These are phyloP conservation scores for Protomyces gravidus DNA, from an alignment of 1,139 yeast genomes.

Conservation along the genomic window DNA sequence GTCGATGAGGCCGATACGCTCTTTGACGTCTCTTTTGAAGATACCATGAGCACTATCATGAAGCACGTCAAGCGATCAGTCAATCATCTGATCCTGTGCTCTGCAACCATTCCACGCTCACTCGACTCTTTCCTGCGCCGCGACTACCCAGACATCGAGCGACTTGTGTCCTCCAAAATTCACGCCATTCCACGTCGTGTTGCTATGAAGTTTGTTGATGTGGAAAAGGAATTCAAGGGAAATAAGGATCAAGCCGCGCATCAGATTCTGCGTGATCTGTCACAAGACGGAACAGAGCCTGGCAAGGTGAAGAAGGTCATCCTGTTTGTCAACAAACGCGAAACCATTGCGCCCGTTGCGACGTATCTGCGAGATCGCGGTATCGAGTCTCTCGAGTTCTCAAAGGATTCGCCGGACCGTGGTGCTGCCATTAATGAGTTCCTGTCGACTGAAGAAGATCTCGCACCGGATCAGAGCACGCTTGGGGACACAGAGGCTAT, in stretches of 20 bases:
- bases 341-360: slow-evolving; percentile 58
- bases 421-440: slow-evolving; percentile 56
- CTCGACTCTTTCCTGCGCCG: slow-evolving; percentile 61
- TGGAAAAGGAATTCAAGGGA: slow-evolving; percentile 38
- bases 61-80: slow-evolving; percentile 49
- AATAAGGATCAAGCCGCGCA: slow-evolving; percentile 17
- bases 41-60: slow-evolving; percentile 59
- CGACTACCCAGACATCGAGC: slow-evolving; percentile 61
- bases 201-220: slow-evolving; percentile 69
- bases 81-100: slow-evolving; percentile 66
- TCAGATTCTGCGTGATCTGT: slow-evolving; percentile 69
- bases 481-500: slow-evolving; percentile 21
- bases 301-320: slow-evolving; percentile 76
- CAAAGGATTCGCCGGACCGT: slow-evolving; percentile 65
- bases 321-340: slow-evolving; percentile 76
- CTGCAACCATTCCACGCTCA: slow-evolving; percentile 83
- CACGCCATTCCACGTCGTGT: slow-evolving; percentile 77
- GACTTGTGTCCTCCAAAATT: slow-evolving; percentile 73
- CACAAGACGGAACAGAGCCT: slow-evolving; percentile 74
- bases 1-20: slow-evolving; percentile 96
- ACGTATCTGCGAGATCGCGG: slow-evolving; percentile 54
- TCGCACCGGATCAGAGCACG: slow-evolving; percentile 32
- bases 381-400: slow-evolving; percentile 59
- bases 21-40: slow-evolving; percentile 75
- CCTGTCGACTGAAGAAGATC: slow-evolving; percentile 39